Evolutionary conservation across 2,329 filamentous ascomycete genomes (phyloP), one percentile per base, ranked within the genome.

Genomic region (Penicillium sp.): DNA sequence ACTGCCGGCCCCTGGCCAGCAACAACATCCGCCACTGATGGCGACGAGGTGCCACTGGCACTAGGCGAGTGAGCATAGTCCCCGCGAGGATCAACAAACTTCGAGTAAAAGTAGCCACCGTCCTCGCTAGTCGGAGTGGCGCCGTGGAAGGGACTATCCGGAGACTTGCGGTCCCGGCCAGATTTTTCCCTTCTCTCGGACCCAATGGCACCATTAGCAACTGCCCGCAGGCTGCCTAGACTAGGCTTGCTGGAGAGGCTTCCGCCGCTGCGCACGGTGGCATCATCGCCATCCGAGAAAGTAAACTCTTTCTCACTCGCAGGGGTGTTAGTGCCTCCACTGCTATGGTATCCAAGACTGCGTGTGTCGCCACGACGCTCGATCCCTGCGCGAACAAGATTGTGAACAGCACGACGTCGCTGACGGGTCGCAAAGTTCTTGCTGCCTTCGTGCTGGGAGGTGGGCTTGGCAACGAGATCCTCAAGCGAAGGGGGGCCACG

Each of bases 371-470:
- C 84, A 56, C 93, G 91, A 59, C 94, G 90, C 70, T 92, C 91
- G 62, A 94, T 84, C 17, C 93, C 93, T 53, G 93, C 93, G 64
- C 90, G 90, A 61, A 97, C 90, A 49, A 99, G 84, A 72, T 92
- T 97, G 79, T 93, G 88, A 44, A 99, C 87, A 27, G 94, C 94
- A 68, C 90, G 92, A 63, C 93, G 91, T 59, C 94, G 91, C 70
- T 96, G 93, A 61, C 94, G 92, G 55, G 92, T 87, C 12, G 90
- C 89, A 77, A 99, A 99, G 80, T 99, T 99, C 85, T 97, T 81
- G 86, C 93, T 97, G 25, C 93, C 94, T 75, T 97, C 93, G 63
- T 93, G 86, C 79, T 92, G 96, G 65, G 91, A 88, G 9, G 93
- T 97, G 1, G 94, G 94, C 78, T 93, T 94, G 21, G 88, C 84